Evolutionary conservation across 2,329 filamentous ascomycete genomes (phyloP), one percentile per base, ranked within the genome.

Genomic region (Celoporthe dispersa): DNA sequence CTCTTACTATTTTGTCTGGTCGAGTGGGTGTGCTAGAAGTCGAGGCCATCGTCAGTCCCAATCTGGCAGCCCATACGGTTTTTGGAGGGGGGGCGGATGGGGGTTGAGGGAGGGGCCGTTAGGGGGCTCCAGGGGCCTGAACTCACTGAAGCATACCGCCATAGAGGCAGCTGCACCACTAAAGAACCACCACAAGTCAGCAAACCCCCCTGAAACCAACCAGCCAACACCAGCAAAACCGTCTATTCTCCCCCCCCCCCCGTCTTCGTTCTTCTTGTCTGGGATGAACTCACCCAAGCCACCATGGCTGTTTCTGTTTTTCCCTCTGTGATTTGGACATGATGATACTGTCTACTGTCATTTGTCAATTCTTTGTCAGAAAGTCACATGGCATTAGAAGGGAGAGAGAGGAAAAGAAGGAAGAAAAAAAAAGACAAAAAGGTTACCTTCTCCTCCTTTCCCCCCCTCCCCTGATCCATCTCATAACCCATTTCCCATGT

Each of bases 111-210:
- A 22, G 14, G 6, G 8, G 35, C 22, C 1, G 22, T 25, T 3
- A n/a, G n/a, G 48, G 28, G 44, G 14, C 19, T 22, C 31, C 22
- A 6, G 28, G 51, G n/a, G 53, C 28, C 25, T 8, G 44, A 51
- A 77, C 81, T 74, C 73, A 83, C 81, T 84, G 71, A 83, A 83
- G 75, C 81, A 83, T 28, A 82, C 81, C 33, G 82, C 81, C 79
- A 83, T 81, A 11, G 80, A 82, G 9, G 82, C 82, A 3, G 82
- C 81, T 5, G 81, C 81, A 65, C 82, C 82, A 19, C 82, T 83
- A 60, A 35, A 64, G 19, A 31, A 31, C 3, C 16, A 64, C 2
- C 41, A 33, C 28, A 14, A 1, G 51, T 68, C 39, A 68, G 67
- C 67, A 25, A 14, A n/a, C n/a, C n/a, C n/a, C n/a, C n/a, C 67